Evolutionary conservation across 2,329 filamentous ascomycete species (phyloP).

Genomic region (Ophiosphaerella korrae): DNA sequence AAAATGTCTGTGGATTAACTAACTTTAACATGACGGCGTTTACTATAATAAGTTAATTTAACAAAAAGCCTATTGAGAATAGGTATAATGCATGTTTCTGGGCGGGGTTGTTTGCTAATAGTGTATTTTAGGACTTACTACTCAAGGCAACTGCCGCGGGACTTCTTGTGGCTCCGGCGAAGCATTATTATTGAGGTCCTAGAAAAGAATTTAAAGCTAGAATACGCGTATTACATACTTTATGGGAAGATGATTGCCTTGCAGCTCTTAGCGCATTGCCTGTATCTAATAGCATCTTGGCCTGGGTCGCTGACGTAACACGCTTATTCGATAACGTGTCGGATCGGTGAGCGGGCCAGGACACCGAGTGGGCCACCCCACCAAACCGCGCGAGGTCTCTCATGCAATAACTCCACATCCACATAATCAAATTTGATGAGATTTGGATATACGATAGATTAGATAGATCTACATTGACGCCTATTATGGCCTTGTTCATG

Average conservation of each 20-base stretch:
- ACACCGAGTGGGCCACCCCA: too few species aligned
- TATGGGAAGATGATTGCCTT: not conserved
- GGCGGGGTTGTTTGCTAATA: too few species aligned
- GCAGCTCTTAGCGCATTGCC: too few species aligned
- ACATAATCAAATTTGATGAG: too few species aligned
- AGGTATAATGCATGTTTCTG: too few species aligned
- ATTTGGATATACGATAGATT: too few species aligned
- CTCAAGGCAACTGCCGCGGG: constrained; percentile 19
- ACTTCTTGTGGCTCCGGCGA: constrained; percentile 31
- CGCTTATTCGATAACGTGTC: constrained; percentile 16
- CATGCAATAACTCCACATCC: too few species aligned
- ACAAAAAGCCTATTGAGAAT: too few species aligned
- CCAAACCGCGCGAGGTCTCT: too few species aligned
- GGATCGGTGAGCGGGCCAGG: too few species aligned
- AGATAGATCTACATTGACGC: not conserved
- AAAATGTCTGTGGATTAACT: not conserved
- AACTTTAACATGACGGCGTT: constrained; percentile 27
- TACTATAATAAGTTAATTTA: constrained; percentile 7
- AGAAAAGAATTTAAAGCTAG: not conserved
- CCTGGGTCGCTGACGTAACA: constrained; percentile 12
- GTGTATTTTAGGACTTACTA: constrained; percentile 18
- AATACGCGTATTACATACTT: constrained; percentile 19
- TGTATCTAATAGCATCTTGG: not conserved
- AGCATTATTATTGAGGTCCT: constrained; percentile 12
- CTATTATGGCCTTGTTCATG: not conserved